Evolutionary conservation across 345 rosid species (phyloP).

Genomic region (Diplotaxis tenuifolia): DNA sequence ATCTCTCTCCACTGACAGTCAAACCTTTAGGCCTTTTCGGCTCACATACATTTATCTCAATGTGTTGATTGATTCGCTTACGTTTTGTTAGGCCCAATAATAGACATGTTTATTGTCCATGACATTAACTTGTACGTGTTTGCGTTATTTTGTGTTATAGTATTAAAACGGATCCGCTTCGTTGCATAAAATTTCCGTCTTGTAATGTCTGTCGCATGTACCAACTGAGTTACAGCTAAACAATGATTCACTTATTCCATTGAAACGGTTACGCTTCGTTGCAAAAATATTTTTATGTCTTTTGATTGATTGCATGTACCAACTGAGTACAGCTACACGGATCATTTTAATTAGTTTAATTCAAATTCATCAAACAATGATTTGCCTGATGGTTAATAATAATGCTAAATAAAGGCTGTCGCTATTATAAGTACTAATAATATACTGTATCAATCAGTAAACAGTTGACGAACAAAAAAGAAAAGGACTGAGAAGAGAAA

Average conservation of each 20-base stretch:
- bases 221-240: constrained; percentile 26
- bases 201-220: constrained; percentile 1
- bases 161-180: constrained; percentile 16
- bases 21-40: neutral
- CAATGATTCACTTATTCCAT: neutral
- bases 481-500: neutral
- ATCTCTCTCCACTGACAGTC: neutral
- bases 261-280: constrained; percentile 15
- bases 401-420: neutral
- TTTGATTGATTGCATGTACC: neutral
- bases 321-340: neutral
- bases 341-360: neutral
- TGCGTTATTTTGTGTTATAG: constrained; percentile 3
- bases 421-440: neutral
- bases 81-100: neutral
- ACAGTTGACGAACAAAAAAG: neutral
- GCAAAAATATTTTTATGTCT: neutral
- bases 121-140: neutral
- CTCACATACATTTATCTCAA: neutral
- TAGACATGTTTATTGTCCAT: neutral
- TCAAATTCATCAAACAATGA: neutral
- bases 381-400: neutral
- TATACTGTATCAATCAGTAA: neutral
- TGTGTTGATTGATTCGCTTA: neutral
- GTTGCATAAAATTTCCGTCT: neutral